phyloP scores from a whole-genome alignment of 1,139 yeast species.

The Pneumocystis murina region DNA sequence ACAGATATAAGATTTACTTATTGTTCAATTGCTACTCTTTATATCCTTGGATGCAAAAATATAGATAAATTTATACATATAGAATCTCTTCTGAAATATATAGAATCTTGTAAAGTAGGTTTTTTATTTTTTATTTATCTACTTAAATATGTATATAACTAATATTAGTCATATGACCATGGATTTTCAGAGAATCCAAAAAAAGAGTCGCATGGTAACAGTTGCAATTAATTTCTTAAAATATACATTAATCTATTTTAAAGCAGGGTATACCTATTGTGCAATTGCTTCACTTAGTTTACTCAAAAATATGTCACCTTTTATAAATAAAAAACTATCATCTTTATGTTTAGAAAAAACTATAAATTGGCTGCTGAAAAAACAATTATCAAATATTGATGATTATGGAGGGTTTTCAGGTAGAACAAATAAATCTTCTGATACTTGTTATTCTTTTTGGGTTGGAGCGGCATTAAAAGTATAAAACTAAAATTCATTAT shows the following conservation, averaged over 20 bases:
- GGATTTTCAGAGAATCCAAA: slow-evolving; percentile 41
- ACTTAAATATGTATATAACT: neutral
- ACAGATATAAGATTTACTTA: slow-evolving; percentile 61
- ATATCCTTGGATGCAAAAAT: slow-evolving; percentile 34
- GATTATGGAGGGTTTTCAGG: slow-evolving; percentile 56
- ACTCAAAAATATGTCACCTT: slow-evolving; percentile 22
- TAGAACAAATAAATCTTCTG: slow-evolving; percentile 66
- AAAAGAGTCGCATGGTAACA: slow-evolving; percentile 50
- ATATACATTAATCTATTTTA: neutral
- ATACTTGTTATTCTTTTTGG: slow-evolving; percentile 93
- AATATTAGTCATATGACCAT: slow-evolving; percentile 35
- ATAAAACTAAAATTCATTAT: neutral
- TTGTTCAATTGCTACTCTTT: slow-evolving; percentile 52
- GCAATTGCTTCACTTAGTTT: slow-evolving; percentile 53
- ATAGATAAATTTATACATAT: slow-evolving; percentile 7
- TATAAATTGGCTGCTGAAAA: slow-evolving; percentile 17
- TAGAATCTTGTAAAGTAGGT: slow-evolving; percentile 12
- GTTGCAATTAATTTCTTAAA: neutral
- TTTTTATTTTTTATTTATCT: neutral
- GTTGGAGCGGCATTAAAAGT: slow-evolving; percentile 43
- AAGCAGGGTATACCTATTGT: slow-evolving; percentile 72
- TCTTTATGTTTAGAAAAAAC: slow-evolving; percentile 31
- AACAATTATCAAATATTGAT: slow-evolving; percentile 12
- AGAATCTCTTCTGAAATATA: neutral
- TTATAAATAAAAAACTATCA: neutral